Evolutionary conservation across 2,329 filamentous ascomycete genomes (phyloP), one percentile per base, ranked within the genome.

Genomic region (Ceratocystis destructans): DNA sequence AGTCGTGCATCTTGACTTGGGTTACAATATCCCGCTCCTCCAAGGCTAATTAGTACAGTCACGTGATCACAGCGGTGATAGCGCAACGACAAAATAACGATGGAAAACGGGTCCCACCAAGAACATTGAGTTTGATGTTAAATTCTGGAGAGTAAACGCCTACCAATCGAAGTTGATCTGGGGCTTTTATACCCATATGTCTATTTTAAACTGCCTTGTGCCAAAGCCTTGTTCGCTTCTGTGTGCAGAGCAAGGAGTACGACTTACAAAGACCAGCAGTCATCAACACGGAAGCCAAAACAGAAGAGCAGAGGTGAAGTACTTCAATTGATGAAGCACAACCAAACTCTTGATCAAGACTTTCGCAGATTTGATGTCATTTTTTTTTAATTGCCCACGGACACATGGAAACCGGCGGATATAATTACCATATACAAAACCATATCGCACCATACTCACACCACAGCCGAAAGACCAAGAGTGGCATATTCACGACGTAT

Each of bases 71-170:
- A 2, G 0, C 28, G 55, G 55, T 59, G 55, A 59, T 33, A 59
- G 55, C 33, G 55, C 55, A n/a, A 59, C 55, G 55, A 59, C 55
- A 59, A 59, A 37, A 33, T 25, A n/a, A 59, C 31, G 55, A 53
- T 53, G 48, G 8, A 41, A n/a, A 31, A 59, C 20, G 55, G 55
- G 55, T 37, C 55, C 55, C 55, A 59, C 55, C 25, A 59, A 33
- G 55, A n/a, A 37, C 28, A 8, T 25, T 28, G 22, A 53, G 33
- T n/a, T 37, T 12, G 22, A 33, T 59, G 28, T 37, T n/a, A 28
- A 59, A 59, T 31, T 2, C 55, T n/a, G 28, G 2, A 59, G 28
- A 12, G 37, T 10, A 22, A 28, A 53, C 22, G 22, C 25, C 48
- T 15, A n/a, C 48, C 28, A 59, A 59, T 59, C 55, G 55, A 59